Base-by-base conservation (phyloP, 108 stramenopile species). In the Fragilariopsis cylindrus region DNA sequence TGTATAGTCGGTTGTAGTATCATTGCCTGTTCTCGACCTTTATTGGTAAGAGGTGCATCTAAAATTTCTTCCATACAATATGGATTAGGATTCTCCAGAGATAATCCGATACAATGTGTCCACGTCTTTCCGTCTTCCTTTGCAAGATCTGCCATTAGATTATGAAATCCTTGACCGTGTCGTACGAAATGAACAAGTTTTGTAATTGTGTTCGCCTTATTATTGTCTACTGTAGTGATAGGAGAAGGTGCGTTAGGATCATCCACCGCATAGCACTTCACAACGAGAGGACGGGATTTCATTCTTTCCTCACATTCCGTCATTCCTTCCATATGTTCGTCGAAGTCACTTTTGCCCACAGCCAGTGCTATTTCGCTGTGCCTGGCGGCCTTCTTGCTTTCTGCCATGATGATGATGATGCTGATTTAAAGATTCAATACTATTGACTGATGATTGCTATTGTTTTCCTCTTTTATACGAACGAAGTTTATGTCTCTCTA, bases 21-120 rank as follows among this genome's bases (percentile, higher is more conserved):
- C 39, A 79, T 69, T 71, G 87, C 87, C 58, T 94, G 89, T 54
- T 81, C 62, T 4, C 87, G 81, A 40, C 93, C 92, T 71, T 91
- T 94, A 46, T 85, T 70, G 45, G 93, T 94, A 18, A 94, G 69
- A 42, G 90, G 90, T 18, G 93, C 88, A 76, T 94, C 93, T 19
- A 87, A 50, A 18, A 90, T 78, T 48, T 87, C 79, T 1, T 89
- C 84, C 79, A 82, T 72, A 30, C 82, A 62, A 53, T 91, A 84
- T 13, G 90, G 93, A 68, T 94, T 94, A 5, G 8, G 40, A 62
- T 62, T 21, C 78, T 57, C 79, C 77, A 8, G 66, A 80, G 15
- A 76, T 46, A n/a, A 43, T 30, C 44, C 41, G 42, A 30, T 81
- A 68, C 18, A 75, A 47, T 43, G 79, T 70, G 71, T 71, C 87